Evolutionary conservation across 1,139 yeast species (phyloP).

Genomic region (Taphrina wiesneri): DNA sequence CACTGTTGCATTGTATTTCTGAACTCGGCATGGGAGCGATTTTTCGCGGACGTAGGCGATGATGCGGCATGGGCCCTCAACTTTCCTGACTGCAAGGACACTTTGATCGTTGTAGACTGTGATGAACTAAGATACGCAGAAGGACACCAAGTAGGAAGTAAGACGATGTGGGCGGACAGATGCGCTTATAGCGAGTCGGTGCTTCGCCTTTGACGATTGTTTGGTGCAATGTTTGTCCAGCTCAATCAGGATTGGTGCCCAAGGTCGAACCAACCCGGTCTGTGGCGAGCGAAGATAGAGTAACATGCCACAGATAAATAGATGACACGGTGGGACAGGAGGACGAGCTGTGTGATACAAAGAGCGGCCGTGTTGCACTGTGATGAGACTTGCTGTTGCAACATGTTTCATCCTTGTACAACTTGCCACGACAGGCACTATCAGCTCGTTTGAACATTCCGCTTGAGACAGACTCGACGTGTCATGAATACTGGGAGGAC

Average conservation of each 20-base stretch:
- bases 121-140: too few species aligned
- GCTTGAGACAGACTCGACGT: neutral
- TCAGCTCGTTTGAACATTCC: neutral
- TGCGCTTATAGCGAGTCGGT: neutral
- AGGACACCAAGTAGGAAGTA: neutral
- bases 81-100: neutral
- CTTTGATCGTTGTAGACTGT: neutral
- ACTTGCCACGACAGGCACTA: neutral
- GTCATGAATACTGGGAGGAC: neutral
- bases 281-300: constrained; percentile 1
- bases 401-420: constrained; percentile 1
- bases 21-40: constrained; percentile 1
- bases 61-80: constrained; percentile 12
- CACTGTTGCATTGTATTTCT: neutral
- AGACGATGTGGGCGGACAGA: neutral
- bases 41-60: constrained; percentile 16
- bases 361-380: constrained; percentile 2
- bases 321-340: constrained; percentile 11
- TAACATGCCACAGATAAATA: constrained; percentile 12
- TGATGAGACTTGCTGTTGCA: neutral
- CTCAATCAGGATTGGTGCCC: neutral
- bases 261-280: neutral
- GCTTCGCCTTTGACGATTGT: neutral
- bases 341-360: constrained; percentile 2
- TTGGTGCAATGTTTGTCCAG: constrained; percentile 2